Base-by-base conservation (phyloP, 2,329 filamentous ascomycete species). In the Ilyonectria sp. region DNA sequence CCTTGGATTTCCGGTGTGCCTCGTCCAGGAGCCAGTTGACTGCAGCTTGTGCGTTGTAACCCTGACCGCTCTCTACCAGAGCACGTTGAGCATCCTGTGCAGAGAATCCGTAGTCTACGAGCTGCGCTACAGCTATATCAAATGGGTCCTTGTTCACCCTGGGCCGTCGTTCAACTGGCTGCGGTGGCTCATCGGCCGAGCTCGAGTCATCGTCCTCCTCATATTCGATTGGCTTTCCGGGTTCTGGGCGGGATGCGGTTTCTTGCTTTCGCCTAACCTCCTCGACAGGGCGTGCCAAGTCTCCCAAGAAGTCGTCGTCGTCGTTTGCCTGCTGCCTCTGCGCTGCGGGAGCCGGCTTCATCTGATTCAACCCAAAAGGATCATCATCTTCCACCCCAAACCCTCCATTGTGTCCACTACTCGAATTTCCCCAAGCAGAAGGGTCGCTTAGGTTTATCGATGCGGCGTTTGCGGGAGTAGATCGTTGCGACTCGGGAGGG, bases 61-160 rank as follows among this genome's bases (percentile, higher is more conserved):
- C 93, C 3, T 91, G 91, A 4, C 94, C 92, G 35, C 93, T 97
- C 75, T 94, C 92, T 11, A 90, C 90, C 46, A 99, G 82, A 6
- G 94, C 96, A 69, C 92, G 86, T 60, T 89, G 88, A n/a, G 96
- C 92, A 75, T 94, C 94, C 65, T 97, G 93, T 0, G 91, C 87
- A 0, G 94, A 90, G 74, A 99, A 99, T 0, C 96, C 96, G 89
- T 98, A 98, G 72, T 98, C 95, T 3, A 98, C 90, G 29, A 99
- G 84, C 78, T 98, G 94, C 10, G 93, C 94, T 29, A 98, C 89
- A 10, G 94, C 93, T 72, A 89, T 90, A 76, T 97, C 94, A 65
- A 92, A 91, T 1, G 82, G 71, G 67, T 84, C 79, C 71, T 80
- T 76, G 43, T 73, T 76, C 19, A 74, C 66, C 47, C 67, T 75